A percentile compares a stretch with the other conserved stretches of the same genome.
Evolutionary conservation across 2,329 filamentous ascomycete species (phyloP).

Genomic region (Arthrobotrys musiformis): DNA sequence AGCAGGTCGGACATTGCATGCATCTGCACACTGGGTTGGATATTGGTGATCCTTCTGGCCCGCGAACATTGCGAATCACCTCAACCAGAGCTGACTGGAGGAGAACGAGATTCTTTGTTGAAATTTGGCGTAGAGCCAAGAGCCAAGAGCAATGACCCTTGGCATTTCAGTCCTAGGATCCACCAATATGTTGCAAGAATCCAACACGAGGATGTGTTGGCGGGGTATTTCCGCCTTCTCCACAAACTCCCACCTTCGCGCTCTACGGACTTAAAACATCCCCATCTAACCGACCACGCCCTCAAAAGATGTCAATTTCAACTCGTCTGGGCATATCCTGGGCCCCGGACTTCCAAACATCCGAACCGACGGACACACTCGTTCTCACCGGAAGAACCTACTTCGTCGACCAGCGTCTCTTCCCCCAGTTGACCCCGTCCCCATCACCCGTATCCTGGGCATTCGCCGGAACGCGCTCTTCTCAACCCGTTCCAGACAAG

Average conservation of each 20-base stretch:
- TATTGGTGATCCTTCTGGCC: too few relatives aligned
- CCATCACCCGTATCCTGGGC: slow-evolving; percentile 32
- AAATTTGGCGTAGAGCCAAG: too few relatives aligned
- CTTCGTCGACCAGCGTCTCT: slow-evolving; percentile 50
- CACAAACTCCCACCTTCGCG: not conserved
- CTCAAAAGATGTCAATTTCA: slow-evolving; percentile 47
- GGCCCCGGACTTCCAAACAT: slow-evolving; percentile 25
- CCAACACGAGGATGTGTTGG: not conserved
- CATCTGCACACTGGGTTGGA: too few relatives aligned
- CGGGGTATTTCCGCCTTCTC: not conserved
- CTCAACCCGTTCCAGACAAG: slow-evolving; percentile 10
- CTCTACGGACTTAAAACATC: too few relatives aligned
- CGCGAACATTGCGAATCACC: too few relatives aligned
- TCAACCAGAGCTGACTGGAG: too few relatives aligned
- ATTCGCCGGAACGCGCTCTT: slow-evolving; percentile 31
- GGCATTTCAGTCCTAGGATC: too few relatives aligned
- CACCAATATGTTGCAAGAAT: too few relatives aligned
- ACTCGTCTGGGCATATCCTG: slow-evolving; percentile 43
- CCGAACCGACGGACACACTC: slow-evolving; percentile 46
- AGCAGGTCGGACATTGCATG: too few relatives aligned
- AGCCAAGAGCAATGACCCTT: too few relatives aligned
- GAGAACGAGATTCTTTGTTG: too few relatives aligned
- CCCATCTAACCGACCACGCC: not conserved
- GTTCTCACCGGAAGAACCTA: slow-evolving; percentile 47
- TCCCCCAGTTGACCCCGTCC: not conserved